Conservation (phyloP, 2,329 filamentous ascomycete species). For the Ophiostoma australiae region DNA sequence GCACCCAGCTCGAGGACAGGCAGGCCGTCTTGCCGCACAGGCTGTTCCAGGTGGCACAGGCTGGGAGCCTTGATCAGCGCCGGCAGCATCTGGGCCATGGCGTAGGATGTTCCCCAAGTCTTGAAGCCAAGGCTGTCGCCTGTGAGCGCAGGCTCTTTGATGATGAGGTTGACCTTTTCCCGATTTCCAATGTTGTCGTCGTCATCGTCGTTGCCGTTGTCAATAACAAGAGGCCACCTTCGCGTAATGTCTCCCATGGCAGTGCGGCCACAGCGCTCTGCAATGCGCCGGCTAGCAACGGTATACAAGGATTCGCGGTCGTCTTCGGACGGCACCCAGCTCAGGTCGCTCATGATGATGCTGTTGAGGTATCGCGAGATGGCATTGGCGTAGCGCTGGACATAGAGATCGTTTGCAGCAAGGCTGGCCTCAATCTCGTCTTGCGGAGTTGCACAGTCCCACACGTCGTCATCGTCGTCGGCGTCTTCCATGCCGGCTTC, state of each 20-base stretch:
- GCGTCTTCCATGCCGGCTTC: neutral
- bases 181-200: too few relatives aligned
- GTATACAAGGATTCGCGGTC: constrained; percentile 69
- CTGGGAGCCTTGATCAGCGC: constrained; percentile 15
- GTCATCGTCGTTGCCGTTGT: constrained; percentile 24
- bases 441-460: constrained; percentile 49
- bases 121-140: constrained; percentile 87
- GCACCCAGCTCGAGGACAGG: constrained; percentile 74
- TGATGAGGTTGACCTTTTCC: constrained; percentile 57
- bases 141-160: constrained; percentile 82
- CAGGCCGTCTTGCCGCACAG: constrained; percentile 17
- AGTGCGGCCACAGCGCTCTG: constrained; percentile 74
- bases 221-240: constrained; percentile 47
- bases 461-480: constrained; percentile 47
- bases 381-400: constrained; percentile 38
- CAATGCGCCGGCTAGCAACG: constrained; percentile 70
- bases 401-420: constrained; percentile 41
- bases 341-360: constrained; percentile 61
- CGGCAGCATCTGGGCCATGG: constrained; percentile 68
- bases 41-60: constrained; percentile 16
- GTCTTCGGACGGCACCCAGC: constrained; percentile 64
- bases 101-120: constrained; percentile 89
- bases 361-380: constrained; percentile 62
- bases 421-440: constrained; percentile 41
- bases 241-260: constrained; percentile 55